Evolutionary conservation across 2,329 filamentous ascomycete species (phyloP), one percentile per base, ranked within the genome.

Genomic region (Fusarium clavum): DNA sequence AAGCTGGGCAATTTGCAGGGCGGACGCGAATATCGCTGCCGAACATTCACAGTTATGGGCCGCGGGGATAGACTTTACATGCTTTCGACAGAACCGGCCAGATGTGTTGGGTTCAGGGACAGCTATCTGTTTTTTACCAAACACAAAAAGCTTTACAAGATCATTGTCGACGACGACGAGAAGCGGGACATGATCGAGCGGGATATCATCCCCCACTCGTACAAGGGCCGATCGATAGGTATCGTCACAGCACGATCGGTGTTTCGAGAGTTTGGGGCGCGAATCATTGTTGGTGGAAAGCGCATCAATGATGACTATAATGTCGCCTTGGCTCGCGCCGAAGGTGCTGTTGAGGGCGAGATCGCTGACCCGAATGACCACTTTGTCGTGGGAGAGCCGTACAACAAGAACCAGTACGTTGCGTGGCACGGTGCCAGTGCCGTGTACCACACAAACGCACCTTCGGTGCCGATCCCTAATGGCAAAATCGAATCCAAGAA

Each of bases 101-200:
- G 96, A 71, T 98, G 96, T 76, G 94, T 97, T 58, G 96, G 96
- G 18, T 99, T 99, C 86, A 88, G 96, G 73, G 96, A 99, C 84
- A 98, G 94, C 70, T 99, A 99, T 78, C 88, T 99, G 27, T 98
- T 99, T 86, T 99, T 99, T 85, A 97, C 96, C 70, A 99, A 98
- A 82, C 96, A 99, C 81, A 92, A 93, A 78, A 91, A 94, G 76
- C 91, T 99, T 16, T 96, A 94, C 87, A 99, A 99, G 84, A 97
- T 99, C 76, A 97, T 99, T 75, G 93, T 98, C 60, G 94, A 94
- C 75, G 96, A 99, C 71, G 92, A 96, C n/a, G 95, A 97, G 81
- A 99, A 99, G 84, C 90, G 92, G 65, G 94, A 98, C 80, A 88
- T 99, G 83, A 99, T 99, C 77, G 94, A 97, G 73, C 90, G 96